Conservation (phyloP, 1,284 basidiomycete species). For the Rhodotorula mucilaginosa region DNA sequence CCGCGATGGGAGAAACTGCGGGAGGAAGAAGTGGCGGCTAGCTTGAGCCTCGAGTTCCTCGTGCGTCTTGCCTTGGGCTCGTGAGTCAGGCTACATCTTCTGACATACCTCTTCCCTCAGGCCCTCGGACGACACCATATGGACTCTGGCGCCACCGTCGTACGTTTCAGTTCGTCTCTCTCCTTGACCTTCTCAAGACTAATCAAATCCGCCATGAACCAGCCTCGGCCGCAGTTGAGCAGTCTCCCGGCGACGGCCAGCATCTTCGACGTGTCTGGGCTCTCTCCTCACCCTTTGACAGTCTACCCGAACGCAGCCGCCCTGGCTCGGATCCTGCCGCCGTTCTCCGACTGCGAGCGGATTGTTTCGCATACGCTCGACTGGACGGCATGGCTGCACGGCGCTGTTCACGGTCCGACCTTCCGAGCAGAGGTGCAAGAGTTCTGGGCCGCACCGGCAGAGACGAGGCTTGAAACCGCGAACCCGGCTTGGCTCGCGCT, state of each 20-base stretch:
- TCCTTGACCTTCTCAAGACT: neutral
- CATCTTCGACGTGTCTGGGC: neutral
- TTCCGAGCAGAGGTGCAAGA: conserved; percentile 32
- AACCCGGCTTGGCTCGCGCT: conserved; percentile 33
- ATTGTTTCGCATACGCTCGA: conserved; percentile 29
- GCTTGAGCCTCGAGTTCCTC: conserved; percentile 15
- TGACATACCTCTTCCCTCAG: too few relatives aligned
- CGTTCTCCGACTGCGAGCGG: conserved; percentile 6
- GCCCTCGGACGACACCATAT: neutral
- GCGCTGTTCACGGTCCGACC: conserved; percentile 16
- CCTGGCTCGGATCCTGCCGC: conserved; percentile 9
- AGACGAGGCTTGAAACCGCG: conserved; percentile 9
- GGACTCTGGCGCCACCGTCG: neutral
- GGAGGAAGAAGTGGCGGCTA: conserved; percentile 18
- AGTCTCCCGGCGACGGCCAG: neutral
- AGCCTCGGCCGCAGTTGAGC: neutral
- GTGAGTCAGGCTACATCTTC: too few relatives aligned
- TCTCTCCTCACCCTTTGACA: neutral
- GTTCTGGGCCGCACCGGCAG: conserved; percentile 17
- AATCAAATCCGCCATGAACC: neutral
- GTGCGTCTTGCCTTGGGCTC: neutral
- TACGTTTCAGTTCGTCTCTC: too few relatives aligned
- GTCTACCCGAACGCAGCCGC: conserved; percentile 6
- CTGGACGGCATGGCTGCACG: conserved; percentile 30
- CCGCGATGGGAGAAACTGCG: neutral